Percentiles rank a stretch among this genome's conserved stretches.
These are phyloP conservation scores for Brassica hybrid DNA, from an alignment of 441 rosid genomes.

Conservation along the genomic window DNA sequence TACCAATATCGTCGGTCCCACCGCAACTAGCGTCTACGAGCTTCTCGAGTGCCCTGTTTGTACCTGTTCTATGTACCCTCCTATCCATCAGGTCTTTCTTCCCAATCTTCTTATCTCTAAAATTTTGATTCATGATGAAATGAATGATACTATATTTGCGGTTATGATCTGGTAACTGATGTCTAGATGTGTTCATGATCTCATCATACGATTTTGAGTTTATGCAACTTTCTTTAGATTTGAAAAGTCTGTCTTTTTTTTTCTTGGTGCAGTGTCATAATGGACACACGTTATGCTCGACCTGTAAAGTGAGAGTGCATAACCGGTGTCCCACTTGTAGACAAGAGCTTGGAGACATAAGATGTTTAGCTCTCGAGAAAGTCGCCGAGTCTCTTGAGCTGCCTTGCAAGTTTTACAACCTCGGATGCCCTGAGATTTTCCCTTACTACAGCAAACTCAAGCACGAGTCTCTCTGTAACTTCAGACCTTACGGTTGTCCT, in stretches of 20 bases:
- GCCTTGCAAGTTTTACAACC: conserved; percentile 80
- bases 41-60: conserved; percentile 88
- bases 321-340: conserved; percentile 89
- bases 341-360: conserved; percentile 73
- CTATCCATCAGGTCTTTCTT: conserved; percentile 75
- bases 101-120: background rate
- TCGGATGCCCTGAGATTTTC: conserved; percentile 89
- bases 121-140: background rate
- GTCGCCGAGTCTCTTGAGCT: conserved; percentile 91
- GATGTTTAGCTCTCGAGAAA: conserved; percentile 83
- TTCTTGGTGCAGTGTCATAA: conserved; percentile 68
- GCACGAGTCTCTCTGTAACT: conserved; percentile 82
- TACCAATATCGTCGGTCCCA: conserved; percentile 53
- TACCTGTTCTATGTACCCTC: conserved; percentile 88
- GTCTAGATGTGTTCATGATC: too few species aligned
- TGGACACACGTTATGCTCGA: conserved; percentile 86
- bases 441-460: conserved; percentile 91
- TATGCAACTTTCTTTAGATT: background rate
- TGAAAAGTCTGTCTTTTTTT: conserved; percentile 10
- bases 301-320: conserved; percentile 86
- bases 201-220: background rate
- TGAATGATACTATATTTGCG: too few species aligned
- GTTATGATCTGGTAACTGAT: too few species aligned
- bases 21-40: conserved; percentile 79
- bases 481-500: conserved; percentile 89